Evolutionary conservation across 192 early-diverging fungal species (phyloP), one percentile per base, ranked within the genome.

Genomic region (Phycomyces blakesleeanus): DNA sequence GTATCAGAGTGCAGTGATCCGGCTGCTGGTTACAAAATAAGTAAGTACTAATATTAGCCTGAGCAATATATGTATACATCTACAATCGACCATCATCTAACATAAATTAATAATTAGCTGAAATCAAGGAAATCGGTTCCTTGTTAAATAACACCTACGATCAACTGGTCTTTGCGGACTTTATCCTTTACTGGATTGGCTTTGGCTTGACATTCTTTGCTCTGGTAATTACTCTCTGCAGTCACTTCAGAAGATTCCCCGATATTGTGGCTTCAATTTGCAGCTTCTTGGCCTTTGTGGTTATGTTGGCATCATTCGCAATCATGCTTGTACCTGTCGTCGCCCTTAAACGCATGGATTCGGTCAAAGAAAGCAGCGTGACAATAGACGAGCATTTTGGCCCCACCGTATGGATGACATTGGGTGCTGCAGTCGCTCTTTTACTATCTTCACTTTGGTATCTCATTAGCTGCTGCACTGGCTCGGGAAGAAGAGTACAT

Each of bases 141-240:
- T 7, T 34, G 7, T 34, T 34, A 34, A 7, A 37, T 16, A n/a
- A 24, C 11, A 53, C 47, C 11, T 27, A 51, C 37, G 61, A 69
- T 37, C 20, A 41, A 51, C 34, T 69, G 6, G 59, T 69, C 40
- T 14, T 63, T 4, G 61, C 68, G 25, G 49, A 57, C 5, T 69
- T 69, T 34, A 49, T 69, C 0, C 50, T 69, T 15, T 69, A 69
- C 40, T 69, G 61, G 61, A 64, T 69, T 39, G 68, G 47, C 14
- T 41, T 69, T 57, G 60, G 61, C 7, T 11, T 69, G 3, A 69
- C 68, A 1, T 63, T 69, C 11, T 41, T 69, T 22, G 60, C 68
- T 0, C 29, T 69, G 9, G 25, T 59, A 1, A 63, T 69, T 21
- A 63, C 68, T 7, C 15, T 69, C 1, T 52, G 57, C 18, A 51